A percentile compares a stretch with the other conserved stretches of the same genome.
Evolutionary conservation across 805 yeast species (phyloP).

Genomic region (Candida michaelii): DNA sequence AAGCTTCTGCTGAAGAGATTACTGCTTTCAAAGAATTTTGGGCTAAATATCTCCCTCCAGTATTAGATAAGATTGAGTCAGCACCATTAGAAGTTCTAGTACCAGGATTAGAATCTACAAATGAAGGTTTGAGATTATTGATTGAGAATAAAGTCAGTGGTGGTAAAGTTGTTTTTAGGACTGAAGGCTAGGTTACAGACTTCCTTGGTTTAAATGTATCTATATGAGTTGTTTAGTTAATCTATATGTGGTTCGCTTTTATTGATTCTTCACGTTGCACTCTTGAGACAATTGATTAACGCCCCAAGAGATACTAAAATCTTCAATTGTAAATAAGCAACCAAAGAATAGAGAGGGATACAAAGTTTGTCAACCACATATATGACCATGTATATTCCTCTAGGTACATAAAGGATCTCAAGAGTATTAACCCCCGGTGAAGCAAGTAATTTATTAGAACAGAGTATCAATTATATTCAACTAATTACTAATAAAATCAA

Average conservation of each 20-base stretch:
- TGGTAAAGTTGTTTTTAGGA: constrained; percentile 39
- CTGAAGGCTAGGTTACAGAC: constrained; percentile 13
- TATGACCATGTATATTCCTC: not conserved
- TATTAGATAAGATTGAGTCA: constrained; percentile 18
- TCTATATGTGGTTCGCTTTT: not conserved
- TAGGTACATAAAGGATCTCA: not conserved
- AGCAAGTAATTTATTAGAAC: not conserved
- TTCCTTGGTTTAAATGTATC: constrained; percentile 24
- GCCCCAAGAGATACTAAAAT: not conserved
- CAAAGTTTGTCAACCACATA: not conserved
- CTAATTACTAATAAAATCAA: constrained; percentile 9
- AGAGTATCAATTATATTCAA: not conserved
- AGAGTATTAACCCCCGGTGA: not conserved
- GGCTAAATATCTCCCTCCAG: constrained; percentile 21
- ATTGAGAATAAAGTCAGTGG: constrained; percentile 41
- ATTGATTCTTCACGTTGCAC: not conserved
- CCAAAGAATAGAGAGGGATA: not conserved
- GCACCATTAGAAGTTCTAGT: constrained; percentile 24
- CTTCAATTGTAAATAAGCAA: not conserved
- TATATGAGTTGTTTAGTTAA: not conserved
- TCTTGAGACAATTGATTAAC: not conserved
- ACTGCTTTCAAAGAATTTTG: constrained; percentile 20
- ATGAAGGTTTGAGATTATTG: constrained; percentile 39
- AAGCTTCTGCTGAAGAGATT: constrained; percentile 1
- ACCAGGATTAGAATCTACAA: constrained; percentile 27